These are phyloP conservation scores for Camelina sativa DNA, from an alignment of 345 rosid genomes.

Conservation along the genomic window DNA sequence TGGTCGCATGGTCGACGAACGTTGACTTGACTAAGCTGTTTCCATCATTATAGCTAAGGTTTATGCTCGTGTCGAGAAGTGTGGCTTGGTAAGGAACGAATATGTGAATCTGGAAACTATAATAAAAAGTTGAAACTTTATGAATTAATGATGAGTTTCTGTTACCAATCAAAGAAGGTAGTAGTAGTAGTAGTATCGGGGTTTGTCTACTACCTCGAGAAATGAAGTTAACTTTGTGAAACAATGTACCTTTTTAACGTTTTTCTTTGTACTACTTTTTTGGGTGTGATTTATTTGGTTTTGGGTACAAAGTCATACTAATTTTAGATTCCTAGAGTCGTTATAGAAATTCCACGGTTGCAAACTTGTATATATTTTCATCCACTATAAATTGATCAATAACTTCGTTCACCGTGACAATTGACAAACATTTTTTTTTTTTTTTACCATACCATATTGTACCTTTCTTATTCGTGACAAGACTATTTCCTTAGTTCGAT, in stretches of 20 bases:
- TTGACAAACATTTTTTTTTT: not conserved
- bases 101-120: constrained; percentile 33
- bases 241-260: constrained; percentile 40
- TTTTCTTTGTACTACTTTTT: constrained; percentile 40
- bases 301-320: constrained; percentile 20
- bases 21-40: constrained; percentile 36
- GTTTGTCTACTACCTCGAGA: constrained; percentile 38
- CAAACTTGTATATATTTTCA: not conserved
- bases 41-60: constrained; percentile 29
- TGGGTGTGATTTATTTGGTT: constrained; percentile 31
- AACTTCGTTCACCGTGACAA: constrained; percentile 14
- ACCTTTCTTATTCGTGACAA: not conserved
- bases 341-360: not conserved
- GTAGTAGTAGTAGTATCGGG: constrained; percentile 28
- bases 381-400: not conserved
- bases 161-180: constrained; percentile 42
- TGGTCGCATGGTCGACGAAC: constrained; percentile 23
- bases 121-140: constrained; percentile 41
- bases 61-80: constrained; percentile 16
- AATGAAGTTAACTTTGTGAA: constrained; percentile 36
- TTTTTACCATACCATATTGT: not conserved
- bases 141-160: constrained; percentile 44
- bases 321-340: constrained; percentile 24
- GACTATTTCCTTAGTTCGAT: not conserved
- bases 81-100: constrained; percentile 36